phyloP scores from a whole-genome alignment of 2,329 filamentous ascomycete genomes.

The Penicillium vulpinum region DNA sequence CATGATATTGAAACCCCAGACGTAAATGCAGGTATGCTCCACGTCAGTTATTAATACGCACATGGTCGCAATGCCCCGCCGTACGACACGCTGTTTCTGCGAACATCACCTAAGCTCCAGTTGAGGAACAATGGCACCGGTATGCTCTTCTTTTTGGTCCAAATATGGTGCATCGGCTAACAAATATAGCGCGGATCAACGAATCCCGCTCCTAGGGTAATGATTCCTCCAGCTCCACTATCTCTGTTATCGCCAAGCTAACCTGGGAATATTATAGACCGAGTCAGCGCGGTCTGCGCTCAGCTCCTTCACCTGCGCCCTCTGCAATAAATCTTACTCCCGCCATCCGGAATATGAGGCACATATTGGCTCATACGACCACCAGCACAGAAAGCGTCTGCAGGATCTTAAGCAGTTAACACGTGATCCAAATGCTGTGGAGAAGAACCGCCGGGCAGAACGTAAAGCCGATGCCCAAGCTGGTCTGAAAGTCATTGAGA shows the following conservation, averaged over 20 bases:
- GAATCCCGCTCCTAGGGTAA: constrained; percentile 49
- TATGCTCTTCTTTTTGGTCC: constrained; percentile 17
- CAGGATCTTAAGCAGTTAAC: constrained; percentile 50
- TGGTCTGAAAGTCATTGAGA: constrained; percentile 40
- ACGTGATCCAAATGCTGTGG: constrained; percentile 44
- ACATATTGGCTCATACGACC: constrained; percentile 91
- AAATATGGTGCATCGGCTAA: background rate
- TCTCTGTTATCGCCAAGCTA: background rate
- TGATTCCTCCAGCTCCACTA: background rate
- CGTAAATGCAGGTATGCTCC: no score
- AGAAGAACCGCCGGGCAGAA: constrained; percentile 45
- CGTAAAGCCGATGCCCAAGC: constrained; percentile 46
- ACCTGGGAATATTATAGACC: constrained; percentile 42
- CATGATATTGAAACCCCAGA: no score
- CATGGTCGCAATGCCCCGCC: background rate
- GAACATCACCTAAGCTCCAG: background rate
- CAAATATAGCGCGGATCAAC: constrained; percentile 47
- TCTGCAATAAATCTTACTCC: constrained; percentile 92
- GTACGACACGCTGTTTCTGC: background rate
- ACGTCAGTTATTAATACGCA: background rate
- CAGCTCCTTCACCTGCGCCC: constrained; percentile 77
- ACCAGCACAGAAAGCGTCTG: constrained; percentile 78
- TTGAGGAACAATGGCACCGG: constrained; percentile 34
- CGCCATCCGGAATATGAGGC: constrained; percentile 96
- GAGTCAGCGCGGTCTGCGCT: constrained; percentile 72